Base-by-base conservation (phyloP, 2,329 filamentous ascomycete species). In the Diaporthe amygdali region DNA sequence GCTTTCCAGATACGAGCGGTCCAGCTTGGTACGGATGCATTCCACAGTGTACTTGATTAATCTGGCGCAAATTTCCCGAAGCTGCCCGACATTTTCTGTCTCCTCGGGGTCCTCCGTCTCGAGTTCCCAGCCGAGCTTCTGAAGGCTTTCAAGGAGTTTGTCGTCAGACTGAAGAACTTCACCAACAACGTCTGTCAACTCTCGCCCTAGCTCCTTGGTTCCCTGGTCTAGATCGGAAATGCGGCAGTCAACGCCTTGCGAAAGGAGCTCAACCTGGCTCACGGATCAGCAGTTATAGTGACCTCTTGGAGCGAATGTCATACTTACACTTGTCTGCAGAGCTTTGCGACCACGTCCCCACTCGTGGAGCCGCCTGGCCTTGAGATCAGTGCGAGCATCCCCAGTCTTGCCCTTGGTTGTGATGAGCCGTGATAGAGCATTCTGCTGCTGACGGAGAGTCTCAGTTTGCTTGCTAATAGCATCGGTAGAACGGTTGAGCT, bases 401-500 rank as follows among this genome's bases (percentile, higher is more conserved):
- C 71, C 71, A 25, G 74, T 75, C 30, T 82, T 82, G 5, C 81
- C 79, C 68, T 81, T 80, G 54, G 78, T 86, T 64, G 85, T 85
- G 5, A 87, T 81, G 74, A 89, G 82, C 30, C 88, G 79, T 41
- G 85, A 84, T 66, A 93, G 78, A 12, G 90, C 90, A 75, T 89
- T 86, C 72, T 89, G 88, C 78, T 94, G 92, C 64, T 87, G 84
- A 69, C 86, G 86, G 22, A 94, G 78, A 0, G 86, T 83, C 76
- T 90, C 88, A 34, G 87, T 90, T 76, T 94, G 92, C 78, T 88
- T 87, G 73, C 88, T 85, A 34, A 94, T 92, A 22, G 86, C 87
- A 22, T 85, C 85, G 0, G 92, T 93, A 1, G 92, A 93, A 46
- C 84, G 84, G 71, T 88, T 85, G n/a, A 94, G 83, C 67, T 92